Base-by-base conservation (phyloP, 176 grass and related monocot genomes). In the Panicum miliaceum region DNA sequence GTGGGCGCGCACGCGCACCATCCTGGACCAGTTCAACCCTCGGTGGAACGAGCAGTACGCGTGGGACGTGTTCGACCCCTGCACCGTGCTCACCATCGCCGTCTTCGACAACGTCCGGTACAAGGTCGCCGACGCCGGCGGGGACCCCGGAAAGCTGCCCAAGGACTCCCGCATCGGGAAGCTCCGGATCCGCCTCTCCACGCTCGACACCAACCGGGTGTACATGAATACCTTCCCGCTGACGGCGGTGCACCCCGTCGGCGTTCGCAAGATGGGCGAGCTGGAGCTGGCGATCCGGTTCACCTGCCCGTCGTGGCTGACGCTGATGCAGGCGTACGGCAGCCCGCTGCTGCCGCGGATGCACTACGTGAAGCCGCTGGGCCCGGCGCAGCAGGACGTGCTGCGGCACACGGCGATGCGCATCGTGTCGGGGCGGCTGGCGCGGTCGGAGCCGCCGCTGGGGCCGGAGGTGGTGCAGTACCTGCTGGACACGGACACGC, bases 31-130 rank as follows among this genome's bases (percentile, higher is more conserved):
- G 81, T 99, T 99, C 91, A 99, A 99, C 81, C 93, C 96, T 14
- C 89, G 91, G 52, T 99, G 96, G 96, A 99, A 99, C 74, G 93
- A 99, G 88, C 96, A 99, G 93, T 96, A 94, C 64, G 91, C 93
- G 6, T 99, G 96, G 96, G 96, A 99, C 84, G 96, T 99, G 5
- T 99, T 96, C 81, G 96, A 99, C 59, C 96, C 93, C 8, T 99
- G 96, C 88, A 99, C 96, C 32, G 96, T 99, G 38, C 92, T 99
- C 85, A 94, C 96, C 71, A 83, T 99, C 68, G 96, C 91, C 42
- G 93, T 96, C 82, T 99, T 99, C 84, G 96, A 99, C 88, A 99
- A 99, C 69, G 81, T 73, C 81, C 90, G 96, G 32, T 96, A 92
- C 96, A 93, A 88, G 61, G 48, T 22, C 20, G 26, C 42, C 8